Base-by-base conservation (phyloP, 2,329 filamentous ascomycete genomes). In the Phialocephala sp. region DNA sequence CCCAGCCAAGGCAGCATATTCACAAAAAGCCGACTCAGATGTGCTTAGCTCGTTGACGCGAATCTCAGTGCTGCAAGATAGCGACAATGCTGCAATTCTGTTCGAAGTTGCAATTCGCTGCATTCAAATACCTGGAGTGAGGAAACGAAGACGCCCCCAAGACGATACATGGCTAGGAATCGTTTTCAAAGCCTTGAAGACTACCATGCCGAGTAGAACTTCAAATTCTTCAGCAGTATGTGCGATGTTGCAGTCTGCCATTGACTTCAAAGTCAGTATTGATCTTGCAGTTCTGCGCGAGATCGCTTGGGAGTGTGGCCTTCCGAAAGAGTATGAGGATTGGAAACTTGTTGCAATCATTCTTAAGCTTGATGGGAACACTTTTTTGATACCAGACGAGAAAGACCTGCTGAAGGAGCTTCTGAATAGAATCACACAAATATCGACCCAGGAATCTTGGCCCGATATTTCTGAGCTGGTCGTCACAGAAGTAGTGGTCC, bases 121-220 rank as follows among this genome's bases (percentile, higher is more conserved):
- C 41, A 76, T 83, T 18, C 80, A 73, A n/a, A 60, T 79, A 20
- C 76, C 80, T 63, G 76, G 79, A 63, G 77, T 78, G 12, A 80
- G 80, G 55, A 80, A 82, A 58, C 75, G 79, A 43, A 78, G 81
- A 68, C 78, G 81, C 68, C 78, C 77, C 8, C 73, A 78, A 27
- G 83, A 85, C 71, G 79, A 79, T 45, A 75, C 78, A 15, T 85
- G 83, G 82, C 71, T 85, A 59, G 81, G 83, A 71, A 78, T 77
- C 2, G 73, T 83, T n/a, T 84, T 84, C 62, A 76, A 79, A 27
- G 66, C 69, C 1, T 56, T 77, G 1, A 69, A 68, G 57, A 56
- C 68, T 62, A 68, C 71, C n/a, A 71, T 77, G 62, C 59, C 66
- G n/a, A 54, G 65, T 36, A 68, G 61, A 52, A 62, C 62, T 4